A percentile compares a stretch with the other conserved stretches of the same genome.
Conservation (phyloP, 306 rosid genomes). For the Fragaria vesca region DNA sequence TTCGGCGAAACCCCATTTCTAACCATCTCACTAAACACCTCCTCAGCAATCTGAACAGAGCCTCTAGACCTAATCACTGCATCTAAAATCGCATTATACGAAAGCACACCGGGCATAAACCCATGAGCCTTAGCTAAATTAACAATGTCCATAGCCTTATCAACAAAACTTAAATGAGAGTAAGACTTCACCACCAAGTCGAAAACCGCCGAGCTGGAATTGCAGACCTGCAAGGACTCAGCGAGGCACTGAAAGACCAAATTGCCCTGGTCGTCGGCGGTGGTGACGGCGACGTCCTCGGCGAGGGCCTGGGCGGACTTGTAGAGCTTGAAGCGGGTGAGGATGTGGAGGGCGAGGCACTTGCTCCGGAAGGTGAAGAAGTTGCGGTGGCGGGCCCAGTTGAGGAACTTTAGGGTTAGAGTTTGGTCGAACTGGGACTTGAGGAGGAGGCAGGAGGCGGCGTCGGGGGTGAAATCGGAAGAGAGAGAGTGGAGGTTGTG, state of each 20-base stretch:
- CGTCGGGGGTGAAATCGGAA: conserved; percentile 64
- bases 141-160: conserved; percentile 53
- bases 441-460: conserved; percentile 71
- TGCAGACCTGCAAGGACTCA: conserved; percentile 49
- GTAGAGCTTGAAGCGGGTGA: conserved; percentile 77
- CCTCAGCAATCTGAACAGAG: conserved; percentile 41
- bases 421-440: conserved; percentile 56
- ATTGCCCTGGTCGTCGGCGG: conserved; percentile 40
- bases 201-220: conserved; percentile 67
- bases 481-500: conserved; percentile 44
- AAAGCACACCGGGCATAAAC: conserved; percentile 57
- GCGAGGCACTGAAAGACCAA: conserved; percentile 51
- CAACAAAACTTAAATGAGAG: conserved; percentile 43
- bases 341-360: conserved; percentile 81
- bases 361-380: conserved; percentile 64
- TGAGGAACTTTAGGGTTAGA: conserved; percentile 54
- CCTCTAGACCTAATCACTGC: conserved; percentile 39
- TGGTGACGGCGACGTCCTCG: conserved; percentile 42
- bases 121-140: conserved; percentile 55
- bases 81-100: conserved; percentile 69
- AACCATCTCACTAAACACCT: conserved; percentile 46
- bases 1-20: conserved; percentile 63
- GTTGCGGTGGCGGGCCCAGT: conserved; percentile 52
- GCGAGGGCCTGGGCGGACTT: conserved; percentile 70
- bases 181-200: conserved; percentile 74